These are phyloP conservation scores for Colletotrichum sp. DNA, from an alignment of 2,329 filamentous ascomycete species.

Conservation along the genomic window DNA sequence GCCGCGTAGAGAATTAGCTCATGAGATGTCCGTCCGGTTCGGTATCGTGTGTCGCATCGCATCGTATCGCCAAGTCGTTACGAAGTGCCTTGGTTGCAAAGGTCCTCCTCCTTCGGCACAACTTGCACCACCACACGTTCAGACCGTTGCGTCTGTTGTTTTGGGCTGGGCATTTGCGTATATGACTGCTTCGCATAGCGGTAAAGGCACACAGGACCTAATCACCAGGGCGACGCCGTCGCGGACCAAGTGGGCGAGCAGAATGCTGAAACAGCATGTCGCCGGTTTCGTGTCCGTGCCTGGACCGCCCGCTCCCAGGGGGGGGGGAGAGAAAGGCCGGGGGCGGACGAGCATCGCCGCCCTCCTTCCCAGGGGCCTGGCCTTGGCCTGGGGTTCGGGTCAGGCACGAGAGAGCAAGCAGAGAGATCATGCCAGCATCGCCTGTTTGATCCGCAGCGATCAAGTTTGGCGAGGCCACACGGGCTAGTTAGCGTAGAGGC, in stretches of 20 bases:
- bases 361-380: neutral
- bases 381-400: neutral
- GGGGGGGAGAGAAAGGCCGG: neutral
- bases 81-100: neutral
- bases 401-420: neutral
- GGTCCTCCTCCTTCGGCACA: neutral
- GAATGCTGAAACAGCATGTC: conserved; percentile 18
- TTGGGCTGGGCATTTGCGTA: neutral
- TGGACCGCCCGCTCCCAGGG: neutral
- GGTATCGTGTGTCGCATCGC: neutral
- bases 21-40: neutral
- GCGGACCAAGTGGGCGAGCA: conserved; percentile 1
- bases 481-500: neutral
- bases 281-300: conserved; percentile 16
- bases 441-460: conserved; percentile 14
- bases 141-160: neutral
- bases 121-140: neutral
- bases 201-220: neutral
- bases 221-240: conserved; percentile 8
- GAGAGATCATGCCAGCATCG: neutral
- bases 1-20: neutral
- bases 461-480: neutral
- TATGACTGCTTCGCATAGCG: neutral
- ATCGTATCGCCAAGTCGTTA: neutral
- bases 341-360: neutral